These are phyloP conservation scores for Aspergillus aculeatinus DNA, from an alignment of 2,329 filamentous ascomycete genomes.

Conservation along the genomic window DNA sequence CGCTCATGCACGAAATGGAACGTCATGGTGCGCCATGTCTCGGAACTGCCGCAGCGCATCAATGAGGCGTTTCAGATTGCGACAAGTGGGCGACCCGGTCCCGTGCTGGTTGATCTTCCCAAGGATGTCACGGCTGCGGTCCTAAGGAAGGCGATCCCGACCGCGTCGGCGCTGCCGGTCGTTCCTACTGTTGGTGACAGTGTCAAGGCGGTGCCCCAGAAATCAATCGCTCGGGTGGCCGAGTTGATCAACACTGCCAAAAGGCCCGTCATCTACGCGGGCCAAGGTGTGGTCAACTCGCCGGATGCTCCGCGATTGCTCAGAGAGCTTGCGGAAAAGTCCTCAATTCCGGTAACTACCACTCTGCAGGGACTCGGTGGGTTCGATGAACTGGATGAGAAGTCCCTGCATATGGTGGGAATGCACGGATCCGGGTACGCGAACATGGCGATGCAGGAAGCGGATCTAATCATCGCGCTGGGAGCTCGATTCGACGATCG, in stretches of 20 bases:
- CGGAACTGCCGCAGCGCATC: background rate
- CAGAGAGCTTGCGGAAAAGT: conserved; percentile 77
- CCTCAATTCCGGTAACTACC: conserved; percentile 86
- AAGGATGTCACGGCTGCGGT: background rate
- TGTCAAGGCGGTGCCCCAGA: background rate
- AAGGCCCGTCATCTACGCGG: conserved; percentile 82
- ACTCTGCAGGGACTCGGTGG: conserved; percentile 86
- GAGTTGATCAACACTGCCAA: background rate
- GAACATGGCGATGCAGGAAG: conserved; percentile 93
- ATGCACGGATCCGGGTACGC: conserved; percentile 95
- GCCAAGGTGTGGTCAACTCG: conserved; percentile 75
- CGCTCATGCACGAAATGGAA: background rate
- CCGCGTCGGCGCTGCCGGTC: background rate
- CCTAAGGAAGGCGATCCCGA: background rate
- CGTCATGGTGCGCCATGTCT: background rate
- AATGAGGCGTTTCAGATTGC: background rate
- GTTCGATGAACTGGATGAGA: conserved; percentile 84
- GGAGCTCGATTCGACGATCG: conserved; percentile 92
- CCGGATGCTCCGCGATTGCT: conserved; percentile 73
- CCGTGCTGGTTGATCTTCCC: background rate
- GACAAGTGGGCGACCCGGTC: background rate
- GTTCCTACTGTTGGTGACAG: background rate
- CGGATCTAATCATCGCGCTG: conserved; percentile 88
- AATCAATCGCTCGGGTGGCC: background rate
- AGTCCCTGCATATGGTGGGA: conserved; percentile 92